A percentile compares a stretch with the other conserved stretches of the same genome.
phyloP scores from a whole-genome alignment of 192 early-diverging fungal genomes.

The Umbelopsis sp. region DNA sequence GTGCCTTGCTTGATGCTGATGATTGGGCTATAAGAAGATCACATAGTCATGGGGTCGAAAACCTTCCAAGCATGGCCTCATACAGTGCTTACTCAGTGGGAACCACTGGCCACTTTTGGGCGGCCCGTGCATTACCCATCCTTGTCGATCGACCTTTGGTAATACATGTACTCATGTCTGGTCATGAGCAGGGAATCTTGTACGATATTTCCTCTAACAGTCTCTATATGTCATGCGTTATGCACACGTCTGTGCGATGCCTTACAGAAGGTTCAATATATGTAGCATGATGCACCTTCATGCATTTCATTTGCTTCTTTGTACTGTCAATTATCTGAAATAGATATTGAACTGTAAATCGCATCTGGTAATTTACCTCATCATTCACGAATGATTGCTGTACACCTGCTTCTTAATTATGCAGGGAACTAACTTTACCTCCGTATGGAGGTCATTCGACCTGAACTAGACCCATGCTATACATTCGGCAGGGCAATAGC shows the following conservation, averaged over 20 bases:
- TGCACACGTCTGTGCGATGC: background rate
- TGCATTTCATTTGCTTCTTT: too few species aligned
- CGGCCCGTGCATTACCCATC: background rate
- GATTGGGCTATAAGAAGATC: background rate
- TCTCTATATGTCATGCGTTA: background rate
- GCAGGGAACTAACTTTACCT: too few species aligned
- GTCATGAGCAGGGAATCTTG: background rate
- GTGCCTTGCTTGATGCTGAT: conserved; percentile 4
- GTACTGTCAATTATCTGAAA: too few species aligned
- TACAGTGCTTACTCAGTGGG: background rate
- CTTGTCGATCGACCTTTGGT: background rate
- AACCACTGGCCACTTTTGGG: background rate
- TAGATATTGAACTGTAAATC: too few species aligned
- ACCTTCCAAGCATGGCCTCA: background rate
- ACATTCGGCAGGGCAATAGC: background rate
- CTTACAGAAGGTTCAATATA: too few species aligned
- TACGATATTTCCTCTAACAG: background rate
- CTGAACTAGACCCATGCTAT: background rate
- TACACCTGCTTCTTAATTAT: too few species aligned
- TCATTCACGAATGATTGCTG: too few species aligned
- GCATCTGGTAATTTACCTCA: too few species aligned
- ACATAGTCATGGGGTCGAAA: background rate
- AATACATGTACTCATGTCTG: background rate
- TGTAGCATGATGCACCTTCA: too few species aligned
- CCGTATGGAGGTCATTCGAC: background rate